Evolutionary conservation across 805 yeast species (phyloP).

Genomic region (Kuraishia borneana): DNA sequence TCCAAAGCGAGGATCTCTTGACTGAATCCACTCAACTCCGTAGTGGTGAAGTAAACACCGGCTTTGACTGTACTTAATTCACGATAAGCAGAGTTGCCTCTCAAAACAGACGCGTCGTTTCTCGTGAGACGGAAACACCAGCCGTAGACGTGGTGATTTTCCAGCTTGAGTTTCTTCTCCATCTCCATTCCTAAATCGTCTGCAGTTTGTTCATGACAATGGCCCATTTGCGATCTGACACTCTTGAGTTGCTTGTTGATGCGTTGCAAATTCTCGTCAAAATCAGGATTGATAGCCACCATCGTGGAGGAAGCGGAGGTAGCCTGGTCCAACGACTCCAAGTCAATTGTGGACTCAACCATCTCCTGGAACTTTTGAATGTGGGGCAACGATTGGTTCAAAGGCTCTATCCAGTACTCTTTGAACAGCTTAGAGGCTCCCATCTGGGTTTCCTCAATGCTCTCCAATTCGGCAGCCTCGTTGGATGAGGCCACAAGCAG

Average conservation of each 20-base stretch:
- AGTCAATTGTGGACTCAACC: slow-evolving; percentile 86
- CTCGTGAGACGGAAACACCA: slow-evolving; percentile 94
- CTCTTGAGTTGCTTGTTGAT: slow-evolving; percentile 48
- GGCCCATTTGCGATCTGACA: slow-evolving; percentile 41
- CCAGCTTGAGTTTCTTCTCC: slow-evolving; percentile 83
- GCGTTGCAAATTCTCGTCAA: slow-evolving; percentile 62
- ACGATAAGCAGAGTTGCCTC: slow-evolving; percentile 49
- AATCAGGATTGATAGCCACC: slow-evolving; percentile 79
- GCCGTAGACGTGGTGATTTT: slow-evolving; percentile 79
- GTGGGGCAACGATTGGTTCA: slow-evolving; percentile 35
- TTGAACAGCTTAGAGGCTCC: slow-evolving; percentile 25
- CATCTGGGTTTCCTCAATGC: slow-evolving; percentile 6
- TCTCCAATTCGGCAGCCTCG: slow-evolving; percentile 8
- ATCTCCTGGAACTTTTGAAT: slow-evolving; percentile 67
- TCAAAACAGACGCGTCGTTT: slow-evolving; percentile 71
- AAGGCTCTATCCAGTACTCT: slow-evolving; percentile 46
- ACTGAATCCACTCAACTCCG: slow-evolving; percentile 47
- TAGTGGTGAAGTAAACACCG: slow-evolving; percentile 86
- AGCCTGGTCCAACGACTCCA: slow-evolving; percentile 69
- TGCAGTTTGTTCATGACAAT: slow-evolving; percentile 52
- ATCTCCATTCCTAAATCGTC: slow-evolving; percentile 72
- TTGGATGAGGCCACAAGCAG: slow-evolving; percentile 30
- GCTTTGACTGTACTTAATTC: slow-evolving; percentile 91
- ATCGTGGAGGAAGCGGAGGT: slow-evolving; percentile 33
- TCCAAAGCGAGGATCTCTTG: slow-evolving; percentile 46